Conservation (phyloP, 352 stramenopile genomes). For the Globisporangium sylvaticum region DNA sequence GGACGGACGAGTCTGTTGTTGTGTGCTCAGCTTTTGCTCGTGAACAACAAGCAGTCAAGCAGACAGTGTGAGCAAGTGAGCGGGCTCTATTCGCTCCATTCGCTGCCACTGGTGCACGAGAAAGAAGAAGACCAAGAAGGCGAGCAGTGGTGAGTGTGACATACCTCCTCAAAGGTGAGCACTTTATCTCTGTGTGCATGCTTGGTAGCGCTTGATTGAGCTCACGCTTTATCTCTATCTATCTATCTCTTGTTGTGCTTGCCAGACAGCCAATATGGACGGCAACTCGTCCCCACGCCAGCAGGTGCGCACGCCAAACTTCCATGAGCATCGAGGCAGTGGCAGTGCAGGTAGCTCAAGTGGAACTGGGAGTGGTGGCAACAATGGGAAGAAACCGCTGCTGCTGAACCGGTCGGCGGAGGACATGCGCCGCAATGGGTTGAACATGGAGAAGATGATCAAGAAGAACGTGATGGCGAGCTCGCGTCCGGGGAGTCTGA, state of each 20-base stretch:
- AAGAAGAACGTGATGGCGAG: conserved; percentile 70
- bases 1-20: neutral
- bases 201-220: no score
- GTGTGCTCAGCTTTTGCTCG: neutral
- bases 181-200: no score
- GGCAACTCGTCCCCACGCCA: conserved; percentile 13
- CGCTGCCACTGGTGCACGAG: no score
- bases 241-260: neutral
- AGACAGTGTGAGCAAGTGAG: no score
- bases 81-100: no score
- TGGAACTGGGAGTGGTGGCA: neutral
- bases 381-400: conserved; percentile 17
- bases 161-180: no score
- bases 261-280: conserved; percentile 7
- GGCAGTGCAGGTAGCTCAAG: neutral
- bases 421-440: conserved; percentile 49
- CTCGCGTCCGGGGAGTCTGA: conserved; percentile 46
- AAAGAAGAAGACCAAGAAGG: no score
- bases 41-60: neutral
- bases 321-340: conserved; percentile 4
- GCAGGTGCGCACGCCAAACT: neutral
- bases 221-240: neutral
- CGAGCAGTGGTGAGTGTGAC: no score
- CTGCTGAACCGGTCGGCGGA: conserved; percentile 30
- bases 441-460: conserved; percentile 88